Percentiles rank a stretch among this genome's conserved stretches.
phyloP scores from a whole-genome alignment of 2,329 filamentous ascomycete genomes.

The Diaporthe velutina region DNA sequence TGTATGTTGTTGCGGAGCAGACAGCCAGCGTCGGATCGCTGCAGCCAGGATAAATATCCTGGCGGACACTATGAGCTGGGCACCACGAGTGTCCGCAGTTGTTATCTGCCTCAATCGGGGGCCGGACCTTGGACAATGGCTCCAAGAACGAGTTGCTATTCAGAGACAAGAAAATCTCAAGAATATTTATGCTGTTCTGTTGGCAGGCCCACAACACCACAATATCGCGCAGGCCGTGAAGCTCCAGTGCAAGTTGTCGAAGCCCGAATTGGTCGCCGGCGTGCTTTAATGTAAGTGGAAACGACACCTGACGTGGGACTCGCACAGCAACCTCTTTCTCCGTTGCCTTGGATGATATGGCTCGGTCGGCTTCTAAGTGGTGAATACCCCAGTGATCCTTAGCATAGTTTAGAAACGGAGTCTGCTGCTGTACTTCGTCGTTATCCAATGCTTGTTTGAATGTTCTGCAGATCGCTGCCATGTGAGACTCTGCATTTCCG shows the following conservation, averaged over 20 bases:
- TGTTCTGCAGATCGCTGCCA: not conserved
- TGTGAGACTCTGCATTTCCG: not conserved
- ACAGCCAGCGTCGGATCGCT: too few species aligned
- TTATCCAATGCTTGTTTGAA: not conserved
- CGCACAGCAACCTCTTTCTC: rapidly evolving
- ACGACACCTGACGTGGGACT: not conserved
- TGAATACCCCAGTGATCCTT: not conserved
- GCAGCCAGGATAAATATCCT: too few species aligned
- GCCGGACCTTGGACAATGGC: not conserved
- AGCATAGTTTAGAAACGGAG: not conserved
- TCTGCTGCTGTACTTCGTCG: not conserved
- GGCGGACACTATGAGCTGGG: too few species aligned
- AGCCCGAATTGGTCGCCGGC: not conserved
- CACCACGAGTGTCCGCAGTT: too few species aligned
- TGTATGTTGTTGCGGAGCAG: too few species aligned
- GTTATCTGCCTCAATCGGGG: too few species aligned
- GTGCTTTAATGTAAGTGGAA: not conserved
- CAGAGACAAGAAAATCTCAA: not conserved
- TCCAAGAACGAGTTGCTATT: not conserved
- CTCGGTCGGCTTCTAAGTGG: not conserved
- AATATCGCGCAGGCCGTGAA: not conserved
- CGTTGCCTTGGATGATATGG: not conserved
- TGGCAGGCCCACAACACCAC: not conserved
- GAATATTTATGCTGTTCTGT: not conserved
- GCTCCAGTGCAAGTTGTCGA: not conserved